Percentiles rank a stretch among this genome's conserved stretches.
Conservation (phyloP, 1,284 basidiomycete species). For the Agroathelia rolfsii region DNA sequence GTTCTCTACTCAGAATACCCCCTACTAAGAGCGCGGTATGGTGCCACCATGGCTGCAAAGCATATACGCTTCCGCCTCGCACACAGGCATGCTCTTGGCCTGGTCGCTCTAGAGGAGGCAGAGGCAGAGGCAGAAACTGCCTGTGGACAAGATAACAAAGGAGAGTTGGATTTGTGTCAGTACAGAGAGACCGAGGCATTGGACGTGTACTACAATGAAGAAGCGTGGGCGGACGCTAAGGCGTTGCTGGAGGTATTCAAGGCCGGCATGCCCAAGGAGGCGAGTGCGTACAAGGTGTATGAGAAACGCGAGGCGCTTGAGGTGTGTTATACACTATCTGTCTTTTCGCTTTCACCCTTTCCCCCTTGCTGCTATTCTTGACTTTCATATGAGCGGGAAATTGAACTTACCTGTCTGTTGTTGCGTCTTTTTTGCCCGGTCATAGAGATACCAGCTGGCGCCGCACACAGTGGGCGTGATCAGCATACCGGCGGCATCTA, state of each 20-base stretch:
- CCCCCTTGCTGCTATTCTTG: no score
- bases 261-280: conserved; percentile 29
- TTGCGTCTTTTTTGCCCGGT: neutral
- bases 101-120: conserved; percentile 19
- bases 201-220: conserved; percentile 26
- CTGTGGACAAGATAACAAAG: no score
- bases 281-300: conserved; percentile 20
- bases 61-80: conserved; percentile 20
- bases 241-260: conserved; percentile 25
- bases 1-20: conserved; percentile 18
- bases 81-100: conserved; percentile 18
- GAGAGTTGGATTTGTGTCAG: no score
- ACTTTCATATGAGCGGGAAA: no score
- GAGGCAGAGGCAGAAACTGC: conserved; percentile 20
- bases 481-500: conserved; percentile 28
- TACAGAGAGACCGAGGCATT: conserved; percentile 32
- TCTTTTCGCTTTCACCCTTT: neutral
- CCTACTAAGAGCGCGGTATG: conserved; percentile 13
- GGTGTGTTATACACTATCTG: conserved; percentile 20
- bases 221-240: conserved; percentile 24
- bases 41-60: conserved; percentile 15
- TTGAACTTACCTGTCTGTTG: no score
- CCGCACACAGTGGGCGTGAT: conserved; percentile 28
- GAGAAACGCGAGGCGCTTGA: conserved; percentile 24
- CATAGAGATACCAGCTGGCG: conserved; percentile 28